These are phyloP conservation scores for Talaromyces sp. DNA, from an alignment of 2,329 filamentous ascomycete species.

Conservation along the genomic window DNA sequence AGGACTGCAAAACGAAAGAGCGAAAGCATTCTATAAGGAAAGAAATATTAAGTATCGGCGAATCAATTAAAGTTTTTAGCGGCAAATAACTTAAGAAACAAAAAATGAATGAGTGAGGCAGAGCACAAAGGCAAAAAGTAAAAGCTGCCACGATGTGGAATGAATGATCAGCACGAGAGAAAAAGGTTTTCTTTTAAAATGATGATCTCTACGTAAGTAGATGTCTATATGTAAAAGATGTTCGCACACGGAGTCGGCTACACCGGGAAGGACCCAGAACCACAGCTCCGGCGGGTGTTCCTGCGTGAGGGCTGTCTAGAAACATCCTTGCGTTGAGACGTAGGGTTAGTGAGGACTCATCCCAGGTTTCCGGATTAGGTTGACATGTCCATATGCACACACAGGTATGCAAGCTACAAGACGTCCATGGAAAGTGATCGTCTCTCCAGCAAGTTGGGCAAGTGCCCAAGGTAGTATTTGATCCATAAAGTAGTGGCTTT, in stretches of 20 bases:
- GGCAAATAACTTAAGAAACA: not conserved
- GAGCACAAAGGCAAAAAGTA: not conserved
- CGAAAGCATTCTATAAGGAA: not conserved
- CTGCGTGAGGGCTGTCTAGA: not conserved
- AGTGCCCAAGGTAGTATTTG: not conserved
- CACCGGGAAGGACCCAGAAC: not conserved
- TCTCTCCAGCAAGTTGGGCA: not conserved
- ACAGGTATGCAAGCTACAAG: not conserved
- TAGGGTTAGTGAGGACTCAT: not conserved
- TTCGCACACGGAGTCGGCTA: not conserved
- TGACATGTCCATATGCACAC: not conserved
- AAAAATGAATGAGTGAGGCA: not conserved
- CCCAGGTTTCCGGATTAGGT: not conserved
- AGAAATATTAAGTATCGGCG: not conserved
- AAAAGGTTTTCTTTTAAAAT: not conserved
- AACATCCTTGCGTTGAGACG: not conserved
- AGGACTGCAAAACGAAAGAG: conserved; percentile 1
- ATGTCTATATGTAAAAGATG: not conserved
- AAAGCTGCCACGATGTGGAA: not conserved
- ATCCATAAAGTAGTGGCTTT: not conserved
- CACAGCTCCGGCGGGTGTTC: not conserved
- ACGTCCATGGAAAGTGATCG: not conserved
- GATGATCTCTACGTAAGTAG: not conserved
- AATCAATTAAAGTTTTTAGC: not conserved
- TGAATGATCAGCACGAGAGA: not conserved